phyloP scores from a whole-genome alignment of 805 yeast species.

The Candida patagonica region DNA sequence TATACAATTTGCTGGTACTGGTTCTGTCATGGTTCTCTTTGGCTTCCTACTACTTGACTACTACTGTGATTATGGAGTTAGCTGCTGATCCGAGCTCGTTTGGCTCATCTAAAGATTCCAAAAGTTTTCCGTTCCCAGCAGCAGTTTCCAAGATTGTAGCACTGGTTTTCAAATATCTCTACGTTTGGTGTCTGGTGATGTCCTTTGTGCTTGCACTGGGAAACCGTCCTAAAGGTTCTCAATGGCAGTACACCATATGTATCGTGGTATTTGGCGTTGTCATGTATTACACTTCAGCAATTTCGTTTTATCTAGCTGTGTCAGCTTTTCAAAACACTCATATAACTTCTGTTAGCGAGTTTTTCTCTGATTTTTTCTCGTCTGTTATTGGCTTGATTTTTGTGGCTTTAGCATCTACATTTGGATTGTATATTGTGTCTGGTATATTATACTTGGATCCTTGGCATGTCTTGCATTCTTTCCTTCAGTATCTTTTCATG shows the following conservation, averaged over 20 bases:
- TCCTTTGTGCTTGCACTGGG: constrained; percentile 58
- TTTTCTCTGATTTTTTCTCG: constrained; percentile 29
- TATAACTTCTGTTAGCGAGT: constrained; percentile 20
- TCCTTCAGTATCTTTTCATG: constrained; percentile 30
- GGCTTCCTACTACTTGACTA: constrained; percentile 54
- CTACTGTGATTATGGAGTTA: constrained; percentile 46
- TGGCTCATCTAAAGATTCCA: constrained; percentile 37
- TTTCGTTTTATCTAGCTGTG: constrained; percentile 50
- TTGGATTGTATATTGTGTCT: constrained; percentile 50
- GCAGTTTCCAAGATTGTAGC: constrained; percentile 35
- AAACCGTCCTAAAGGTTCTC: constrained; percentile 55
- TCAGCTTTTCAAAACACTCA: constrained; percentile 37
- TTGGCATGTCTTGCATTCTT: constrained; percentile 55
- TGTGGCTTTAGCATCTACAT: constrained; percentile 52
- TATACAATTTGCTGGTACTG: constrained; percentile 46
- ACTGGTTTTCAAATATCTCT: constrained; percentile 45
- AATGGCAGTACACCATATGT: constrained; percentile 42
- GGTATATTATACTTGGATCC: constrained; percentile 54
- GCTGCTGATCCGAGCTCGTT: constrained; percentile 31
- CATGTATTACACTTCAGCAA: constrained; percentile 49
- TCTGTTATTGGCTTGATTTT: constrained; percentile 45
- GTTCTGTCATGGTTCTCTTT: constrained; percentile 55
- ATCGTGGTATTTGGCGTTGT: constrained; percentile 49
- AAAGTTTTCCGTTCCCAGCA: constrained; percentile 28
- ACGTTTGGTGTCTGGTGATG: constrained; percentile 45